Base-by-base conservation (phyloP, 768 basidiomycete species). In the Hygrophorus pudorinus region DNA sequence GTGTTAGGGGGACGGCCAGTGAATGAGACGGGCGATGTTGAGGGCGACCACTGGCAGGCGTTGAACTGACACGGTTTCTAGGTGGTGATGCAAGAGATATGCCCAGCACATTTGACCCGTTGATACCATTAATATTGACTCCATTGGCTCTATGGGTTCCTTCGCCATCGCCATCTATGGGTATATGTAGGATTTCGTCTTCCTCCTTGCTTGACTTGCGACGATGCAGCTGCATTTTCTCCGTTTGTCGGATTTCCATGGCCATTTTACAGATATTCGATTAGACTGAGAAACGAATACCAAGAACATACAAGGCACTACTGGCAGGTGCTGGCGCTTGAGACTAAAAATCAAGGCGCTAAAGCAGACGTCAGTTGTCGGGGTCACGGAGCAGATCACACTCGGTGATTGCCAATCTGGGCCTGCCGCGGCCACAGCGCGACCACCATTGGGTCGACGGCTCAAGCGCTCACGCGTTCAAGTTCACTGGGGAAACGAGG, bases 191-290 rank as follows among this genome's bases (percentile, higher is more conserved):
- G 24, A 44, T 59, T n/a, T 66, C 64, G 40, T 60, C 60, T 44
- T 63, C 59, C 44, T 68, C 70, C 47, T 59, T 63, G 54, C 73
- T 74, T 4, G 68, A 65, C 55, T 68, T 72, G 46, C 70, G 63
- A 50, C 64, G 54, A 53, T 75, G 73, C 34, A 67, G 51, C 44
- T 56, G 54, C 10, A 24, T 21, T n/a, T 42, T 42, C 14, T 42
- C 28, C 16, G 12, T 6, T 13, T 42, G 28, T 32, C 24, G 13
- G 14, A 42, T 29, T 30, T 42, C 41, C 29, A 30, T 30, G 35
- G 35, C 6, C 35, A 36, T 36, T 14, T 36, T 16, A 7, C n/a
- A 14, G 35, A 13, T 34, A 3, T 34, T 12, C 10, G 33, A 34
- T 34, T 34, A 16, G 33, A 34, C 13, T 34, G 17, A 34, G 10